Base-by-base conservation (phyloP, 164 flowering plant genomes). In the Cinnamomum chago region DNA sequence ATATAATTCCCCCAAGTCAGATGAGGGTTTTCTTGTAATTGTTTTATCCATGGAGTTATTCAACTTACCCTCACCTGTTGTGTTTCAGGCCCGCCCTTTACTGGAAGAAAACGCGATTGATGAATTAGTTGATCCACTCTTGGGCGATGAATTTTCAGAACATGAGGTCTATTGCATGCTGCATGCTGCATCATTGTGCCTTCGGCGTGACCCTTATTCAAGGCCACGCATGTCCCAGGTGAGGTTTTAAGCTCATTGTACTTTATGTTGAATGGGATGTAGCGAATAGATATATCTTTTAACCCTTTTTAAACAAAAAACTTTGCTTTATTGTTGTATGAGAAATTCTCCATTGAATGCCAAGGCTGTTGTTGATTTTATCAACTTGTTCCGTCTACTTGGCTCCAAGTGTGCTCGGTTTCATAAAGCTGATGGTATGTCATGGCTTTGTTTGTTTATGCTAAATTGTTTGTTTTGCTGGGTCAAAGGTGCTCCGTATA, bases 161-260 rank as follows among this genome's bases (percentile, higher is more conserved):
- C 78, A 83, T 24, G 96, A 95, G 80, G 88, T 90, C 52, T 73
- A 67, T 58, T 75, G 78, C 65, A 92, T 95, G 97, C 74, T 90
- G 71, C 90, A 83, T 79, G 91, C 95, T 83, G 95, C 98, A 70
- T 87, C 88, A 40, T 74, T 92, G 82, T 95, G 99, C 88, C 88
- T 95, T 25, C 78, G 85, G 40, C 84, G 88, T 2, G 96, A 95
- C 77, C 94, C 97, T 69, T 82, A 88, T 72, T 78, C 81, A 50
- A 85, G 99, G 82, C 99, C 99, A 73, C 92, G 98, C 52, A 93
- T 95, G 96, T 95, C 98, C 72, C 98, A 95, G 99, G 99, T 95
- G 75, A 62, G 76, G 60, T 6, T 64, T 40, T 40, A 40, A 40
- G 47, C 47, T 40, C 47, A 40, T 40, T 40, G 10, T 40, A 40